A percentile compares a stretch with the other conserved stretches of the same genome.
Evolutionary conservation across 257 asterid species (phyloP).

Genomic region (Solanum sejunctum): DNA sequence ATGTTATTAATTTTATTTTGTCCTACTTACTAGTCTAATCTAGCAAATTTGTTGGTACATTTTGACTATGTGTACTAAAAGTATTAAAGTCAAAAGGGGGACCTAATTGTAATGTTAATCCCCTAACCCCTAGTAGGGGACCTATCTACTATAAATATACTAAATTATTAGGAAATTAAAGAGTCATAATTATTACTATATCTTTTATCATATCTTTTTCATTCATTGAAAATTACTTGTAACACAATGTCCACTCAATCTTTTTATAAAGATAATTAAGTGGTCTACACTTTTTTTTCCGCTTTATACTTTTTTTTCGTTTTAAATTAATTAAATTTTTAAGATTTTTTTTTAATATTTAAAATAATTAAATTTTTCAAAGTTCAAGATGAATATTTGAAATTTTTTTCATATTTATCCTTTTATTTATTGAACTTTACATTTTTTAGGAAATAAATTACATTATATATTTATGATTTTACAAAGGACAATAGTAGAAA

Average conservation of each 20-base stretch:
- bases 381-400: no score
- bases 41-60: not conserved
- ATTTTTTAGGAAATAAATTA: no score
- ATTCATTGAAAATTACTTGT: not conserved
- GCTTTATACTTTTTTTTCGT: no score
- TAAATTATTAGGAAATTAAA: not conserved
- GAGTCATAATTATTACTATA: not conserved
- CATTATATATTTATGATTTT: no score
- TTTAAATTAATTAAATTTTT: no score
- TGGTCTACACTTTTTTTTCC: not conserved
- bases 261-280: no score
- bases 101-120: not conserved
- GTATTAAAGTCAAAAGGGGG: not conserved
- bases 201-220: not conserved
- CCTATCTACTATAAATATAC: not conserved
- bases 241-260: not conserved
- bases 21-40: not conserved
- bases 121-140: slow-evolving; percentile 8
- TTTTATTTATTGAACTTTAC: no score
- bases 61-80: not conserved
- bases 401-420: no score
- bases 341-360: no score
- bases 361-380: no score
- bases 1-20: no score
- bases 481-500: no score